Percentiles rank a stretch among this genome's conserved stretches.
Conservation (phyloP, 257 asterid species). For the Dorcoceras hygrometricum region DNA sequence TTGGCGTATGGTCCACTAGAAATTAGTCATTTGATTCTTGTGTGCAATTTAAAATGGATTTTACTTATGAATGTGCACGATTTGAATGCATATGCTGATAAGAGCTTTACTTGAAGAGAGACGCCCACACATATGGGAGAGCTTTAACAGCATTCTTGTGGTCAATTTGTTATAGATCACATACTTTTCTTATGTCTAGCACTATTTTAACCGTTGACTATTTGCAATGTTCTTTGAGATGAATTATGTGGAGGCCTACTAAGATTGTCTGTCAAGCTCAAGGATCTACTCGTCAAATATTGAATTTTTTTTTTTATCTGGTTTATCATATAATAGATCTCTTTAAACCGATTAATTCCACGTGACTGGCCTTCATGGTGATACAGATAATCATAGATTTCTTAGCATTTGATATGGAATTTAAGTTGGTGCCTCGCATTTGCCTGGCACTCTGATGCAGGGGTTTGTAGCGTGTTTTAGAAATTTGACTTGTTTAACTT, state of each 20-base stretch:
- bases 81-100: constrained; percentile 4
- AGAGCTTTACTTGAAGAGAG: not conserved
- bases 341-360: constrained; percentile 2
- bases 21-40: constrained; percentile 9
- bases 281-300: not conserved
- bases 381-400: constrained; percentile 5
- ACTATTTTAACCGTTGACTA: not conserved
- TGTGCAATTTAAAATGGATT: constrained; percentile 10
- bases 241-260: not conserved
- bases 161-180: not conserved
- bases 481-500: no score
- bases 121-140: not conserved
- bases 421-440: not conserved
- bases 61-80: not conserved
- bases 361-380: not conserved
- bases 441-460: not conserved
- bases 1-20: constrained; percentile 11
- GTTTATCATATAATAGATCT: not conserved
- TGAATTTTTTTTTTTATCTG: not conserved
- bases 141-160: not conserved
- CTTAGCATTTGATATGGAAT: not conserved
- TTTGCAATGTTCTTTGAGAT: not conserved
- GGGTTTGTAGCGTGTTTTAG: not conserved
- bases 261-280: no score
- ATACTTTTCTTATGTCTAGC: not conserved